Percentiles rank a stretch among this genome's conserved stretches.
Conservation (phyloP, 805 yeast genomes). For the Yarrowia yakushimensis region DNA sequence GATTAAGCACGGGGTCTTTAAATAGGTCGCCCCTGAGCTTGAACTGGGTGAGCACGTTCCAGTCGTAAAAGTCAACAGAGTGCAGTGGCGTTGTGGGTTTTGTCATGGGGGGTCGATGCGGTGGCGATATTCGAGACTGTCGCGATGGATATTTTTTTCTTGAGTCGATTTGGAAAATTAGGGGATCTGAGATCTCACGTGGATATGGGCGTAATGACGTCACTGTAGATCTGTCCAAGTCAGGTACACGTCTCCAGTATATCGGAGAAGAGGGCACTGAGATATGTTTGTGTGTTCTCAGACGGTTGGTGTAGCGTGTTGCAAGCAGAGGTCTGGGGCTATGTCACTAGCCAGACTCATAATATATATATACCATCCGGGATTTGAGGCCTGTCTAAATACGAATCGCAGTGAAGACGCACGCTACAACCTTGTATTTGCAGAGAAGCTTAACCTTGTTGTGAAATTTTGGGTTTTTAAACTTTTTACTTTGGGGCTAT, state of each 20-base stretch:
- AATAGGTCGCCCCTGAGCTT: constrained; percentile 13
- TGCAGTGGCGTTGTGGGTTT: constrained; percentile 10
- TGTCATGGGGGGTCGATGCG: neutral
- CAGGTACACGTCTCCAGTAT: neutral
- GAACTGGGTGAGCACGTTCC: constrained; percentile 24
- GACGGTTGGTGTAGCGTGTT: neutral
- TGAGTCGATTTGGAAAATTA: neutral
- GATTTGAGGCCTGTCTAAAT: constrained; percentile 12
- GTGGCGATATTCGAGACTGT: neutral
- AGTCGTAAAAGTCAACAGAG: constrained; percentile 20
- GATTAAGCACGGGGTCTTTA: constrained; percentile 13
- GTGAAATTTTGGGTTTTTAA: neutral
- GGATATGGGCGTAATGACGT: neutral
- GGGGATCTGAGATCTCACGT: neutral
- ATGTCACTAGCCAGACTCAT: neutral
- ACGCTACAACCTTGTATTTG: neutral
- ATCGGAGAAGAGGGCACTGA: neutral
- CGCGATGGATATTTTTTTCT: neutral
- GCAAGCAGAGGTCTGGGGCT: neutral
- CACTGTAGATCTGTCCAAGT: neutral
- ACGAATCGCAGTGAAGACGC: constrained; percentile 16
- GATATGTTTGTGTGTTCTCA: too few relatives aligned
- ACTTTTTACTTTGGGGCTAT: neutral
- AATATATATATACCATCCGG: constrained; percentile 6
- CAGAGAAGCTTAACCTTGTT: neutral